Conservation (phyloP, 2,329 filamentous ascomycete genomes). For the Penicillium oxalicum region DNA sequence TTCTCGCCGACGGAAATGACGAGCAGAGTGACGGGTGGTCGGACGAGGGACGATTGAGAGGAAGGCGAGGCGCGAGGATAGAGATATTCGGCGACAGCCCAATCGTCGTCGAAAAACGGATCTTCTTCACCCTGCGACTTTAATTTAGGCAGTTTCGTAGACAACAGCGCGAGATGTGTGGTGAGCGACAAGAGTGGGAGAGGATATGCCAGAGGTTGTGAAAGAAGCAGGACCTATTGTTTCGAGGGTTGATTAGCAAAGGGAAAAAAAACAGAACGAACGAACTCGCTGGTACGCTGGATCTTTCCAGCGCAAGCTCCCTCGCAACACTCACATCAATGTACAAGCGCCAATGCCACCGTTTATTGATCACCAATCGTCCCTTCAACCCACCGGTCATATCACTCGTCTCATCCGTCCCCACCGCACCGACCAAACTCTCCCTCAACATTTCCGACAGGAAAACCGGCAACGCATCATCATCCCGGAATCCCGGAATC, state of each 20-base stretch:
- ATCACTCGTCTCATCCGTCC: slow-evolving; percentile 58
- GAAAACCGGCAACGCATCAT: slow-evolving; percentile 84
- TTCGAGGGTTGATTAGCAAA: slow-evolving; percentile 28
- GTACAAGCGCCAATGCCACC: slow-evolving; percentile 96
- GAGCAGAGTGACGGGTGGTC: slow-evolving; percentile 83
- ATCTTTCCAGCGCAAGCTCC: background rate
- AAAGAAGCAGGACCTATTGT: slow-evolving; percentile 77
- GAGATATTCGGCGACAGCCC: slow-evolving; percentile 73
- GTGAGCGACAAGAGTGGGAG: slow-evolving; percentile 88
- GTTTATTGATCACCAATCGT: slow-evolving; percentile 75
- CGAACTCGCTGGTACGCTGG: no score
- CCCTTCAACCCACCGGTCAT: slow-evolving; percentile 62
- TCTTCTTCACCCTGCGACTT: slow-evolving; percentile 92
- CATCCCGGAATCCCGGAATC: slow-evolving; percentile 83
- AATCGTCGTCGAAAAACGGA: slow-evolving; percentile 96
- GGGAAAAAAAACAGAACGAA: background rate
- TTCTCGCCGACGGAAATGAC: slow-evolving; percentile 81
- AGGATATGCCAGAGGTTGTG: slow-evolving; percentile 86
- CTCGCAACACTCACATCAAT: slow-evolving; percentile 61
- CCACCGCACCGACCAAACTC: slow-evolving; percentile 65
- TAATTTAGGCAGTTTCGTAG: slow-evolving; percentile 74
- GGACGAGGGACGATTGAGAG: slow-evolving; percentile 32
- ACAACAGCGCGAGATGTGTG: slow-evolving; percentile 85
- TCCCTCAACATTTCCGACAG: slow-evolving; percentile 83
- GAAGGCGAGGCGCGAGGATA: slow-evolving; percentile 52